A percentile compares a stretch with the other conserved stretches of the same genome.
phyloP scores from a whole-genome alignment of 495 filamentous ascomycete species.

The Bacidia rubella region DNA sequence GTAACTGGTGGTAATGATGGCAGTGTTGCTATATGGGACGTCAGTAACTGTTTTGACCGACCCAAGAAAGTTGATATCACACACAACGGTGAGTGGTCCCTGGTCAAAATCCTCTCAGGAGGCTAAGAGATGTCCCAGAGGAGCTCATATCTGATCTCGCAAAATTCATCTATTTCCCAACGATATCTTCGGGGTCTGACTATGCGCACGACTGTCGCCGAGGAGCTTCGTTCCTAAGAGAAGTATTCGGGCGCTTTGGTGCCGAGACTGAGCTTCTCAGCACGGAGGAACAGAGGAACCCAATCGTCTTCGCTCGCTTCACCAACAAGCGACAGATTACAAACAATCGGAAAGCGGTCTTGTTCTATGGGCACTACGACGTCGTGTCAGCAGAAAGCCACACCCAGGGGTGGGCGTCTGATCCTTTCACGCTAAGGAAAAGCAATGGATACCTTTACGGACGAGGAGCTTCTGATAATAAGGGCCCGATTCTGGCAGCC shows the following conservation, averaged over 20 bases:
- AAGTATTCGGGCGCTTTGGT: conserved; percentile 79
- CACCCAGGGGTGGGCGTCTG: conserved; percentile 61
- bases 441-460: conserved; percentile 90
- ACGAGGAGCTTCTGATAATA: conserved; percentile 94
- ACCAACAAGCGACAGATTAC: conserved; percentile 46
- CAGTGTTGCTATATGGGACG: conserved; percentile 75
- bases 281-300: conserved; percentile 63
- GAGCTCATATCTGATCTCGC: conserved; percentile 70
- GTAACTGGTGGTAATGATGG: conserved; percentile 95
- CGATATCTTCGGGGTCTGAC: conserved; percentile 70
- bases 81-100: conserved; percentile 39
- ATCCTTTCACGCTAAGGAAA: conserved; percentile 76
- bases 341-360: conserved; percentile 59
- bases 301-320: conserved; percentile 82
- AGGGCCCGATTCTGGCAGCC: conserved; percentile 85
- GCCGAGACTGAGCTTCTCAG: conserved; percentile 75
- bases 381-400: conserved; percentile 87
- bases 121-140: conserved; percentile 29
- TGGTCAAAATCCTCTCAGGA: not conserved
- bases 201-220: conserved; percentile 83
- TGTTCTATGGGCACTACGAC: conserved; percentile 98
- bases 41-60: conserved; percentile 40
- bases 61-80: conserved; percentile 34
- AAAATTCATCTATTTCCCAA: conserved; percentile 80
- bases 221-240: conserved; percentile 79